phyloP scores from a whole-genome alignment of 2,329 filamentous ascomycete species.

The Aspergillus sojae region DNA sequence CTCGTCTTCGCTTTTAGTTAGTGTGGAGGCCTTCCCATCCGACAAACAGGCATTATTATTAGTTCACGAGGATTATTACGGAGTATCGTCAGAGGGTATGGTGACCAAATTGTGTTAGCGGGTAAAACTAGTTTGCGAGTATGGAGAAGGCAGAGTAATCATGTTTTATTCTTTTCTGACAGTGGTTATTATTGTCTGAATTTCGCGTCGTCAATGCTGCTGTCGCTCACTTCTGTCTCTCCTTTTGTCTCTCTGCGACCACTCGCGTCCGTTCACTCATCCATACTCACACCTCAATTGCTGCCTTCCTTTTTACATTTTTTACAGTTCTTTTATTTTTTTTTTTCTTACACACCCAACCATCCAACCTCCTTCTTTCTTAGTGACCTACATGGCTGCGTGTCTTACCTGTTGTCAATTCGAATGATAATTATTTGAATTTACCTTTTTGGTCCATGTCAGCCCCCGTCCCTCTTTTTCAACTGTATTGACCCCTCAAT shows the following conservation, averaged over 20 bases:
- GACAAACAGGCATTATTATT: slow-evolving; percentile 1
- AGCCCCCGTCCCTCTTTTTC: slow-evolving; percentile 16
- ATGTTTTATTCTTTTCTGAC: slow-evolving; percentile 7
- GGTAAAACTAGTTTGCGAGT: neutral
- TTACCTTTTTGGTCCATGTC: slow-evolving; percentile 17
- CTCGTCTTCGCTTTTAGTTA: slow-evolving; percentile 9
- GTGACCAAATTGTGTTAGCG: slow-evolving; percentile 3
- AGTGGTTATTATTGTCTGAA: slow-evolving; percentile 2
- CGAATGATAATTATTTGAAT: slow-evolving; percentile 1
- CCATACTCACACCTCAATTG: slow-evolving; percentile 18
- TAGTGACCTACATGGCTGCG: slow-evolving; percentile 6
- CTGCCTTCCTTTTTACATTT: slow-evolving; percentile 17
- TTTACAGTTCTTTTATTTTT: slow-evolving; percentile 1
- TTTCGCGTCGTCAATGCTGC: slow-evolving; percentile 8
- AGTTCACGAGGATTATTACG: slow-evolving; percentile 8
- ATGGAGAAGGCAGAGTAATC: slow-evolving; percentile 10
- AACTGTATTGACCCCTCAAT: slow-evolving; percentile 21
- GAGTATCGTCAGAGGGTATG: neutral
- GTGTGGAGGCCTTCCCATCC: slow-evolving; percentile 8
- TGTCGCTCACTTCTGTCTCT: slow-evolving; percentile 1
- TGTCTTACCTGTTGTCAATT: slow-evolving; percentile 14
- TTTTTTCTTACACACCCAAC: neutral
- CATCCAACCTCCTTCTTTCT: slow-evolving; percentile 7
- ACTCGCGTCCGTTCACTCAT: slow-evolving; percentile 21
- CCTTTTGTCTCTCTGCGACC: slow-evolving; percentile 13